These are phyloP conservation scores for Adenanthera pavonina DNA, from an alignment of 306 rosid genomes.

Conservation along the genomic window DNA sequence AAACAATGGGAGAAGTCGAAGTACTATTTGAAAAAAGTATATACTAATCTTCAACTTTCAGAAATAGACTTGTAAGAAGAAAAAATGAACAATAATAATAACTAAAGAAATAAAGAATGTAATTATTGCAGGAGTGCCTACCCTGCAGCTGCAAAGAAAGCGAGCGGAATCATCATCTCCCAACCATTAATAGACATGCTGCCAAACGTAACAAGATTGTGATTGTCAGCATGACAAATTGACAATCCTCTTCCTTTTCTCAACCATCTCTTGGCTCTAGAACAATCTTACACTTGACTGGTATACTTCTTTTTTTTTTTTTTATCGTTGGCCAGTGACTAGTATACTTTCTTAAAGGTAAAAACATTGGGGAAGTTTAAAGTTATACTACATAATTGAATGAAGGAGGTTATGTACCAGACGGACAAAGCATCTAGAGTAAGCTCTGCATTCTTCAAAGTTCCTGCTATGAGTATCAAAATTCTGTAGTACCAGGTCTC, in stretches of 20 bases:
- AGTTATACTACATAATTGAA: neutral
- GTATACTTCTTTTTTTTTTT: too few species aligned
- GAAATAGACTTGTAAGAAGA: neutral
- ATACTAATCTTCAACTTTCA: neutral
- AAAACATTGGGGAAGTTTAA: too few species aligned
- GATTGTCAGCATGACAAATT: neutral
- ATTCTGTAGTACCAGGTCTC: slow-evolving; percentile 1
- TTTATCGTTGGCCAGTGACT: too few species aligned
- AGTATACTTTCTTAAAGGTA: too few species aligned
- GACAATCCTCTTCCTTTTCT: neutral
- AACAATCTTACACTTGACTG: too few species aligned
- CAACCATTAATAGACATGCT: slow-evolving; percentile 1
- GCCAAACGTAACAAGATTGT: neutral
- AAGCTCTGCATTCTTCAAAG: neutral
- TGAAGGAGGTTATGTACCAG: neutral
- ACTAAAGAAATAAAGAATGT: too few species aligned
- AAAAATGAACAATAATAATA: too few species aligned
- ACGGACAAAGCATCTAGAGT: neutral
- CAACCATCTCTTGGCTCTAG: neutral
- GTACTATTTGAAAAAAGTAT: neutral
- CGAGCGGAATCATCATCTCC: neutral
- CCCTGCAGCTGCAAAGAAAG: neutral
- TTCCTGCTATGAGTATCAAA: neutral
- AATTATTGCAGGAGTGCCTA: neutral
- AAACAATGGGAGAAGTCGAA: too few species aligned